phyloP scores from a whole-genome alignment of 345 rosid species.

The Dipteronia sinensis region DNA sequence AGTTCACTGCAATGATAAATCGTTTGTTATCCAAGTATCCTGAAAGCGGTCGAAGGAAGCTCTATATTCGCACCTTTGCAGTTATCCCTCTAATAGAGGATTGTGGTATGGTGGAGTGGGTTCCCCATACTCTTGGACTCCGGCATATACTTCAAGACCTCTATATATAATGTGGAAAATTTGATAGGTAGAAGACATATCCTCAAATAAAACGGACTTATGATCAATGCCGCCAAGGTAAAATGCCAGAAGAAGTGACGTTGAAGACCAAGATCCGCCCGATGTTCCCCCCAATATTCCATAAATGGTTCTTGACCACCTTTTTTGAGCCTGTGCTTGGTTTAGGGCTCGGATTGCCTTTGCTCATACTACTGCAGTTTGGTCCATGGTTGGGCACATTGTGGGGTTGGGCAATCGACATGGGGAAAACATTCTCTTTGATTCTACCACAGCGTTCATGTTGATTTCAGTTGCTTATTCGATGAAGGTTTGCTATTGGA shows the following conservation, averaged over 20 bases:
- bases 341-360: slow-evolving; percentile 93
- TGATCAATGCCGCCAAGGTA: too few relatives aligned
- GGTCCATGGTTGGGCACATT: slow-evolving; percentile 98
- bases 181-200: too few relatives aligned
- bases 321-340: slow-evolving; percentile 99
- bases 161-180: slow-evolving; percentile 68
- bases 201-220: too few relatives aligned
- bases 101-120: slow-evolving; percentile 99
- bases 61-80: too few relatives aligned
- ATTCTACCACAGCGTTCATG: slow-evolving; percentile 95
- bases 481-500: slow-evolving; percentile 94
- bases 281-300: too few relatives aligned
- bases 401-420: slow-evolving; percentile 97
- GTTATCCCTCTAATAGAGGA: too few relatives aligned
- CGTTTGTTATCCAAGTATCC: too few relatives aligned
- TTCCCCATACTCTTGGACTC: slow-evolving; percentile 91
- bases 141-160: slow-evolving; percentile 92
- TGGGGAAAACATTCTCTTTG: slow-evolving; percentile 97
- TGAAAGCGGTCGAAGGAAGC: too few relatives aligned
- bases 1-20: too few relatives aligned
- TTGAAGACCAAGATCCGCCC: too few relatives aligned
- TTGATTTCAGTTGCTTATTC: slow-evolving; percentile 96
- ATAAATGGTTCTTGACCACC: slow-evolving; percentile 94
- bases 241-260: too few relatives aligned
- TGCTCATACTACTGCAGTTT: slow-evolving; percentile 97